phyloP scores from a whole-genome alignment of 1,284 basidiomycete species.

The Fomitopsis pinicola region DNA sequence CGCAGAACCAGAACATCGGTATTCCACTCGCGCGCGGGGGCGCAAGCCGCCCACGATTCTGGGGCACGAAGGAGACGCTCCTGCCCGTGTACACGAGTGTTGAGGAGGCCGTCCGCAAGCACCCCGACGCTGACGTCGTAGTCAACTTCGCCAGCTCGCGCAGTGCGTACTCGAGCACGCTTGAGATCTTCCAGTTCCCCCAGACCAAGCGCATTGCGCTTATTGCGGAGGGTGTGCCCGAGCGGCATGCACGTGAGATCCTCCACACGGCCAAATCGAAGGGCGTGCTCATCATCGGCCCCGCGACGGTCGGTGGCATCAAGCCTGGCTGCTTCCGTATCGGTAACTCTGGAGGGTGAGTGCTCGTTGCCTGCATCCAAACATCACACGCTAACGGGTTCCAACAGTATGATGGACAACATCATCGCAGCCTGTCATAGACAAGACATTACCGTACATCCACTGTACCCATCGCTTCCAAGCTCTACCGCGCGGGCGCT shows the following conservation, averaged over 20 bases:
- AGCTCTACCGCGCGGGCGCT: conserved; percentile 96
- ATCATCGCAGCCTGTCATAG: no score
- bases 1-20: no score
- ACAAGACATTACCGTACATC: no score
- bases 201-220: conserved; percentile 85
- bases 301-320: conserved; percentile 98
- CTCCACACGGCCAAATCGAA: conserved; percentile 86
- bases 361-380: conserved; percentile 3
- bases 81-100: conserved; percentile 96
- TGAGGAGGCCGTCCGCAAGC: conserved; percentile 91
- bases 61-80: conserved; percentile 99
- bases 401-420: conserved; percentile 96
- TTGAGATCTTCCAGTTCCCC: conserved; percentile 77
- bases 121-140: conserved; percentile 94
- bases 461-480: no score
- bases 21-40: no score
- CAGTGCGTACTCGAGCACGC: conserved; percentile 91
- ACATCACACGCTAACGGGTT: no score
- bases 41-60: no score
- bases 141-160: conserved; percentile 98
- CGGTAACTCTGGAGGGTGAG: conserved; percentile 94
- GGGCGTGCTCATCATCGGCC: conserved; percentile 94
- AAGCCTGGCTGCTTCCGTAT: conserved; percentile 99
- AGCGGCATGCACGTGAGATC: conserved; percentile 96
- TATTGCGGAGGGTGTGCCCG: conserved; percentile 98